Percentiles rank a stretch among this genome's conserved stretches.
Evolutionary conservation across 192 early-diverging fungal genomes (phyloP).

Genomic region (Chytriomyces sp.): DNA sequence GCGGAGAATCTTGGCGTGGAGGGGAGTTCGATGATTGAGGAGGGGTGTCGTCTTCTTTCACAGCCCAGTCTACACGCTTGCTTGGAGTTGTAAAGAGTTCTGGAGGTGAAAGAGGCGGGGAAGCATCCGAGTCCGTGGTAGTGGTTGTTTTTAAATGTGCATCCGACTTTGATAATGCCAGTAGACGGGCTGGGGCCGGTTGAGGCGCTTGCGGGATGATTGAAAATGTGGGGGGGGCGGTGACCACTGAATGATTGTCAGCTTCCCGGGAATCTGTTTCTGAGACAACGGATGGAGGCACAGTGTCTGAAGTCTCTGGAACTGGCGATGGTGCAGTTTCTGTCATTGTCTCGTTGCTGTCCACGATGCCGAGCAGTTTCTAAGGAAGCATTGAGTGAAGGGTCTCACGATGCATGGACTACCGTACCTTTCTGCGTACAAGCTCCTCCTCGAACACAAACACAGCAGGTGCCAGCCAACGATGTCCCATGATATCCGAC

Average conservation of each 20-base stretch:
- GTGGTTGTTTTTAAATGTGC: too few relatives aligned
- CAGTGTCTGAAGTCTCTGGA: neutral
- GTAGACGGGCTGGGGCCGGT: neutral
- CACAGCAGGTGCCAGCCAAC: slow-evolving; percentile 40
- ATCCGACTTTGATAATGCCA: neutral
- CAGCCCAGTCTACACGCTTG: neutral
- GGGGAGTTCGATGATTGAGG: neutral
- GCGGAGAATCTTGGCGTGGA: neutral
- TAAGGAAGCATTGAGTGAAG: neutral
- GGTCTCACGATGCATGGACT: neutral
- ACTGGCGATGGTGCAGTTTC: neutral
- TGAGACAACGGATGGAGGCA: neutral
- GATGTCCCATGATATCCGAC: slow-evolving; percentile 55
- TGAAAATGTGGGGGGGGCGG: neutral
- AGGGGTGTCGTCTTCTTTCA: neutral
- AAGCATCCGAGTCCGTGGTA: neutral
- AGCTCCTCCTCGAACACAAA: slow-evolving; percentile 36
- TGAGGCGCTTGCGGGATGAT: neutral
- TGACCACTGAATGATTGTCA: neutral
- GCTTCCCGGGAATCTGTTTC: neutral
- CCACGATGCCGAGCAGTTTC: neutral
- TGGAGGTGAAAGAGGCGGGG: neutral
- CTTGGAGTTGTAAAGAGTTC: neutral
- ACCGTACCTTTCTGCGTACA: slow-evolving; percentile 20
- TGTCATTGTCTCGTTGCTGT: neutral